phyloP scores from a whole-genome alignment of 768 basidiomycete species.

The Mycena vitilis region DNA sequence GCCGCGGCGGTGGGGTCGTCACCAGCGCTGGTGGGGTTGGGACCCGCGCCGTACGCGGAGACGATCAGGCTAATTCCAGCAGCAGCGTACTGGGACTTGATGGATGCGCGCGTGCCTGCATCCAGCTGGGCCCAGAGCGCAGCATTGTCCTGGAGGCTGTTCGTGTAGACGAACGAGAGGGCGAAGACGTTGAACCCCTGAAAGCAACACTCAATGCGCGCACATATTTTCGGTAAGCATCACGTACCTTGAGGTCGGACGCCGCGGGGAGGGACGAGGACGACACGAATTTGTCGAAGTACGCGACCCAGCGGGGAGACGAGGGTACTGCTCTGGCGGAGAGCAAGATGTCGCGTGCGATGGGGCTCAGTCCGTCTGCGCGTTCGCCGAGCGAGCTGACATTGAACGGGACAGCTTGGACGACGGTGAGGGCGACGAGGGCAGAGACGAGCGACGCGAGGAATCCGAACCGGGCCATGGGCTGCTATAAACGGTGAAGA shows the following conservation, averaged over 20 bases:
- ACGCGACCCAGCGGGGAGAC: constrained; percentile 27
- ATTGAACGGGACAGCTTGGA: constrained; percentile 19
- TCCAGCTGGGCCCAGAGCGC: constrained; percentile 17
- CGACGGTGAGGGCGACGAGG: constrained; percentile 19
- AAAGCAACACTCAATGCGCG: neutral
- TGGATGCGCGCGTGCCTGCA: constrained; percentile 45
- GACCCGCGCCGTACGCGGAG: constrained; percentile 72
- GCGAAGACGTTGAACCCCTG: constrained; percentile 34
- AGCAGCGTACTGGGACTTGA: constrained; percentile 59
- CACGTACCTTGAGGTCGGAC: constrained; percentile 8
- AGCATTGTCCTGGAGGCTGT: constrained; percentile 27
- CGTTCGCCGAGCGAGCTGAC: constrained; percentile 16
- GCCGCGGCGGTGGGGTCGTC: constrained; percentile 74
- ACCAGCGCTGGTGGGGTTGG: constrained; percentile 64
- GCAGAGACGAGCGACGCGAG: constrained; percentile 31
- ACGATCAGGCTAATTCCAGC: constrained; percentile 71
- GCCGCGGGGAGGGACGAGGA: constrained; percentile 24
- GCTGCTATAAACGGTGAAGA: too few species aligned
- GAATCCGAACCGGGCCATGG: constrained; percentile 30
- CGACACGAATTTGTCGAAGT: constrained; percentile 34
- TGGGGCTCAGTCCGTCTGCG: constrained; percentile 25
- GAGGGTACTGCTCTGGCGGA: constrained; percentile 23
- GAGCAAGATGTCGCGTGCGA: constrained; percentile 28
- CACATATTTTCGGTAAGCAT: constrained; percentile 5
- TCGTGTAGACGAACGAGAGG: constrained; percentile 28